A percentile compares a stretch with the other conserved stretches of the same genome.
These are phyloP conservation scores for Aureobasidium mangrovei DNA, from an alignment of 2,329 filamentous ascomycete genomes.

Conservation along the genomic window DNA sequence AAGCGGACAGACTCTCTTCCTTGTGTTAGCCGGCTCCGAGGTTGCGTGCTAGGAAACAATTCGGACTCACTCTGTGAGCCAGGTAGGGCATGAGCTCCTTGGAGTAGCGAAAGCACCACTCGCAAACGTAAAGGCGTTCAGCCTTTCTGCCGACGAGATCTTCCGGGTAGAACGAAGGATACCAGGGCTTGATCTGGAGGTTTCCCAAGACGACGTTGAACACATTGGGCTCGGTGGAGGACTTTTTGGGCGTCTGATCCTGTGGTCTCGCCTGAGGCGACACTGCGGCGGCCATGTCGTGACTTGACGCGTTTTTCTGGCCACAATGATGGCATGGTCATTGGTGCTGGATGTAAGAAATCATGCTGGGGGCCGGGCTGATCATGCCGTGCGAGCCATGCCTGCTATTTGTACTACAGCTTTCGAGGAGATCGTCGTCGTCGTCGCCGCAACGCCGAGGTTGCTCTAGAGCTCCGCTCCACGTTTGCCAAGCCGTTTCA, in stretches of 20 bases:
- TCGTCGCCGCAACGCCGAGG: constrained; percentile 1
- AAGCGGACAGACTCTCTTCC: constrained; percentile 36
- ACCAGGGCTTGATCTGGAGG: constrained; percentile 81
- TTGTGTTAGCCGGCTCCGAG: constrained; percentile 17
- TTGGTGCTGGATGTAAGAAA: not conserved
- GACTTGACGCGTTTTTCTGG: not conserved
- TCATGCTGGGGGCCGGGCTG: constrained; percentile 1
- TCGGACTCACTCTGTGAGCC: constrained; percentile 21
- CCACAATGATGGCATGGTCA: constrained; percentile 3
- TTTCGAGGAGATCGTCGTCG: not conserved
- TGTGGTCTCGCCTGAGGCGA: constrained; percentile 10
- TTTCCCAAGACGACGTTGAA: constrained; percentile 79
- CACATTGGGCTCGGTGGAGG: constrained; percentile 57
- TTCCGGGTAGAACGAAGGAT: constrained; percentile 80
- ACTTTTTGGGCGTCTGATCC: constrained; percentile 9
- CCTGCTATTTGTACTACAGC: constrained; percentile 6
- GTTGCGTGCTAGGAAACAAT: not conserved
- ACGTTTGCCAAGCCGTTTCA: not conserved
- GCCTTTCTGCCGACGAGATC: constrained; percentile 41
- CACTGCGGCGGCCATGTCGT: constrained; percentile 11
- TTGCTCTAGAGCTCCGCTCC: not conserved
- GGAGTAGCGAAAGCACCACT: constrained; percentile 93
- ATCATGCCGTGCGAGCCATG: constrained; percentile 8
- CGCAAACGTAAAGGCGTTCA: constrained; percentile 70
- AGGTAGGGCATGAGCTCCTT: constrained; percentile 41